Evolutionary conservation across 768 basidiomycete species (phyloP), one percentile per base, ranked within the genome.

Genomic region (Porpolomopsis calyptriformis): DNA sequence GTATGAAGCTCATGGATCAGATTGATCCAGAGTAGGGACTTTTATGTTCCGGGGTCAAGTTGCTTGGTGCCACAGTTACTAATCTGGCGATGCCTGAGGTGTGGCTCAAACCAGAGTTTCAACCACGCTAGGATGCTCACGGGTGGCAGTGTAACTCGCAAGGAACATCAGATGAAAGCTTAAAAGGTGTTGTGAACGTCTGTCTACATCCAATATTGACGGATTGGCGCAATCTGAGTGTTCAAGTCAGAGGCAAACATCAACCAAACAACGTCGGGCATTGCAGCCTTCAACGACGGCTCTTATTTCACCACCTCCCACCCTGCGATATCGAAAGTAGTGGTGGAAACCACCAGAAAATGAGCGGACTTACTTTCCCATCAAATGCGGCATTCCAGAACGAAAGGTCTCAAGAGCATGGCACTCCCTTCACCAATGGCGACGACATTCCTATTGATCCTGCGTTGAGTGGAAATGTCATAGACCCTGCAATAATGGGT

Each of bases 361-460:
- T 84, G 82, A 72, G 75, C 53, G 77, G 78, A 45, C 68, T 80
- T 46, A 72, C 77, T 0, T 81, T 82, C 53, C 74, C 76, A 37
- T 49, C 67, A 46, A 67, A 60, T 57, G 63, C 69, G 43, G 54
- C 66, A 48, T 71, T 62, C 60, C 67, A 73, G 65, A 77, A 70
- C 52, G 78, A 80, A 61, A 57, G 66, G 27, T 73, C 78, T 24
- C 70, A 76, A 62, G 79, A 82, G 51, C 67, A 72, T 55, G 73
- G 72, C 54, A 78, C 78, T 11, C 77, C 79, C 52, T 65, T 66
- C 60, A 72, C 69, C 68, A 70, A 67, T 65, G 64, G 61, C 60
- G 72, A 77, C 68, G 73, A 77, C 64, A 82, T 87, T 62, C 82
- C 83, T 53, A 86, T 87, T 70, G 85, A 88, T 76, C 85, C 85